Evolutionary conservation across 805 yeast species (phyloP).

Genomic region (Barnettozyma populi): DNA sequence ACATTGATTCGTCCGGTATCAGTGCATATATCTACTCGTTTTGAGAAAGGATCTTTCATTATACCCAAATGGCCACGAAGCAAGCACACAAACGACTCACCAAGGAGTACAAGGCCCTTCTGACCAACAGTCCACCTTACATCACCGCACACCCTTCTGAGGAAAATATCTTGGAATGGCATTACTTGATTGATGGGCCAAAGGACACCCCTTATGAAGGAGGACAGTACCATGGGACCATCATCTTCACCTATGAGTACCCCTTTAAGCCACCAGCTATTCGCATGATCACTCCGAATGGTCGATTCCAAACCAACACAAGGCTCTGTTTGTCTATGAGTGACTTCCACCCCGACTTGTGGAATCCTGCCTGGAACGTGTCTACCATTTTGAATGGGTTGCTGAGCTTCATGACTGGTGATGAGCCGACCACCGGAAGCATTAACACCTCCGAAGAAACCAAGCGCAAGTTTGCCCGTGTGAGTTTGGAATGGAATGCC

Average conservation of each 20-base stretch:
- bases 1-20: no score
- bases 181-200: conserved; percentile 87
- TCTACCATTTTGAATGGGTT: conserved; percentile 82
- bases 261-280: conserved; percentile 93
- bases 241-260: conserved; percentile 76
- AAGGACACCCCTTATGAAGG: conserved; percentile 80
- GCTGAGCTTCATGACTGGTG: conserved; percentile 87
- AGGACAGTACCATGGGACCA: conserved; percentile 89
- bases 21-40: neutral
- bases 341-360: conserved; percentile 88
- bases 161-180: conserved; percentile 87
- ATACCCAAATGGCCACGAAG: conserved; percentile 35
- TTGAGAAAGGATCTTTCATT: neutral
- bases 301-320: conserved; percentile 76
- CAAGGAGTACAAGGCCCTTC: conserved; percentile 75
- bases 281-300: conserved; percentile 84
- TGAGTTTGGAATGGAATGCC: conserved; percentile 56
- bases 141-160: conserved; percentile 85
- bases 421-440: conserved; percentile 81
- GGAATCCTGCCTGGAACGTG: conserved; percentile 98
- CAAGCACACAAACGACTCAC: conserved; percentile 49
- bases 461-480: conserved; percentile 51
- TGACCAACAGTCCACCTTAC: conserved; percentile 78
- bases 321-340: conserved; percentile 87
- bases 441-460: conserved; percentile 56